A percentile compares a stretch with the other conserved stretches of the same genome.
phyloP scores from a whole-genome alignment of 129 eudicot species.

The Rutidosis leptorrhynchoides region DNA sequence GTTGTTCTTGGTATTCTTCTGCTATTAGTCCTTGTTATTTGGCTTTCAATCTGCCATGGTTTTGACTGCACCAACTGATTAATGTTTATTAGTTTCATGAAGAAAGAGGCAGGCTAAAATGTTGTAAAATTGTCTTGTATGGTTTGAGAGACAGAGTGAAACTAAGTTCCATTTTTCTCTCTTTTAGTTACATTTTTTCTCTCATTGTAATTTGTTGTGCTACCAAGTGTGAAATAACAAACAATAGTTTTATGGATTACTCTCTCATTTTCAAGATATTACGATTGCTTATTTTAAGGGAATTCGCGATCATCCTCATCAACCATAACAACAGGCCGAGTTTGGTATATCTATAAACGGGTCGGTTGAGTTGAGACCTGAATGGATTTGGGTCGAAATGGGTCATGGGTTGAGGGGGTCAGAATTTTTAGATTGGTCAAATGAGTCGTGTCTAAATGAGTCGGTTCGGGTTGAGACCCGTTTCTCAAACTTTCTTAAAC shows the following conservation, averaged over 20 bases:
- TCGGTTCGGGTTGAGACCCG: too few relatives aligned
- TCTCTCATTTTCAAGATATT: not conserved
- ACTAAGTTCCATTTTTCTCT: conserved; percentile 19
- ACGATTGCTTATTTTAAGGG: not conserved
- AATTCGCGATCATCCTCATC: not conserved
- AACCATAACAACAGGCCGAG: not conserved
- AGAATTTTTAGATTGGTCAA: too few relatives aligned
- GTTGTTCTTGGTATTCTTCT: conserved; percentile 76
- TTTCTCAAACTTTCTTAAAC: too few relatives aligned
- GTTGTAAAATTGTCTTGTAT: conserved; percentile 31
- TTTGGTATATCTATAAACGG: not conserved
- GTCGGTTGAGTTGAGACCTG: too few relatives aligned
- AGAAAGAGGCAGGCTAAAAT: conserved; percentile 15
- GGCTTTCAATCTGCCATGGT: conserved; percentile 85
- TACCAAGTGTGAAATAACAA: conserved; percentile 26
- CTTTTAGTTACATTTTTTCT: conserved; percentile 15
- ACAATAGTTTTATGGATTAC: conserved; percentile 24
- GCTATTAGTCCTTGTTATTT: conserved; percentile 61
- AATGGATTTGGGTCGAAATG: too few relatives aligned
- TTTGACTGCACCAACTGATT: conserved; percentile 69
- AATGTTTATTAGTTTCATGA: not conserved
- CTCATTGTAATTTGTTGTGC: conserved; percentile 20
- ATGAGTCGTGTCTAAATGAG: too few relatives aligned
- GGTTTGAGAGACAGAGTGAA: conserved; percentile 30
- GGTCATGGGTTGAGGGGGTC: too few relatives aligned